Conservation (phyloP, 2,329 filamentous ascomycete species). For the Tolypocladium pustulatum region DNA sequence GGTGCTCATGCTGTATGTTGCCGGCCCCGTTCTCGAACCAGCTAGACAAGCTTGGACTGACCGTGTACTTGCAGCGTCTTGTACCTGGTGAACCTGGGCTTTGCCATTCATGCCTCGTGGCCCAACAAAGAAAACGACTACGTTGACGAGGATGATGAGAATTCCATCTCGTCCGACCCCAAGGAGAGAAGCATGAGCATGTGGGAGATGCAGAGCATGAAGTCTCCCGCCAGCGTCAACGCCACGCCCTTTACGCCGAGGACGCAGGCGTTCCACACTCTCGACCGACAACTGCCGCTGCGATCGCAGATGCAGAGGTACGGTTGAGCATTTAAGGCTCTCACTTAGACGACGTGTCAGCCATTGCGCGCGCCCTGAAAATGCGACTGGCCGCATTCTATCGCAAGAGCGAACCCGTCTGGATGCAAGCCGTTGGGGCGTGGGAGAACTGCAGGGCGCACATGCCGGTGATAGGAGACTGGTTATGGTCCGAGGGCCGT, state of each 20-base stretch:
- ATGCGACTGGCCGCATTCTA: no score
- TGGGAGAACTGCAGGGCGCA: not conserved
- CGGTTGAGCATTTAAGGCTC: not conserved
- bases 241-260: constrained; percentile 49
- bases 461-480: not conserved
- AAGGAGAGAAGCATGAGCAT: constrained; percentile 33
- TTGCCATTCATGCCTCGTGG: constrained; percentile 48
- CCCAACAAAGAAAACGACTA: constrained; percentile 45
- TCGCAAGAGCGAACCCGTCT: no score
- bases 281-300: constrained; percentile 47
- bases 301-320: constrained; percentile 20
- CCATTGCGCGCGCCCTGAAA: no score
- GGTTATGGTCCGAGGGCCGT: not conserved
- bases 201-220: constrained; percentile 50
- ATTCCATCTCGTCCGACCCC: constrained; percentile 21
- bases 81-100: constrained; percentile 46
- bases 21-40: not conserved
- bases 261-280: constrained; percentile 56
- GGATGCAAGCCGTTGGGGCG: not conserved
- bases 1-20: constrained; percentile 56
- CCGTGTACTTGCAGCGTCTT: constrained; percentile 34
- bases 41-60: not conserved
- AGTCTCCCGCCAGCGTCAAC: constrained; percentile 17
- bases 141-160: constrained; percentile 30
- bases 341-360: no score